Evolutionary conservation across 306 rosid species (phyloP), one percentile per base, ranked within the genome.

Genomic region (Lathyrus aphaca): DNA sequence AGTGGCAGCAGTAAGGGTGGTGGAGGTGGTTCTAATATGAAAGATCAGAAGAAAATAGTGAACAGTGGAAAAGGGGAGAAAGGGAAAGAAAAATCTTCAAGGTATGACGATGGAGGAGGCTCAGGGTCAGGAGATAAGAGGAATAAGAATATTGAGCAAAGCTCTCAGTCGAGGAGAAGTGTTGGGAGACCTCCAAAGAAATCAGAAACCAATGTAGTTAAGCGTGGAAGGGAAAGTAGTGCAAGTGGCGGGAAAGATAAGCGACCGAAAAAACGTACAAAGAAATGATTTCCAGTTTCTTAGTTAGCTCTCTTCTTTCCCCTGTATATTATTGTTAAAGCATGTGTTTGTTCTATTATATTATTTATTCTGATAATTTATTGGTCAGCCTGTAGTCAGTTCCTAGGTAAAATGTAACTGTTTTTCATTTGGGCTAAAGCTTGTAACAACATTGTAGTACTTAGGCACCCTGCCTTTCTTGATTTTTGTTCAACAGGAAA

Each of bases 151-250:
- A 65, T 68, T 42, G 87, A 83, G 57, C 86, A 71, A 69, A 75
- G 55, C 44, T 79, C 85, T 40, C 39, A 35, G 39, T 35, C 39
- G 10, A 91, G 83, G 81, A 77, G 91, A 40, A 86, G 80, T 21
- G 95, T 88, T 15, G 96, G 96, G n/a, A 81, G 97, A 53, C 97
- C 97, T 16, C 84, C 96, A 1, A 91, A 83, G 84, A 88, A 83
- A 56, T 64, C 80, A 1, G 89, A 86, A 21, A 35, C 80, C 0
- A 79, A 30, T 14, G 64, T 78, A 32, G 79, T 21, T 38, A 74
- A 91, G 83, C 88, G 97, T 14, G 80, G 82, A 9, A 86, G 90
- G 78, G 96, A 85, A 72, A 77, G 65, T 68, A 76, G 85, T 16
- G 86, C 73, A 21, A 83, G 85, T 71, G 92, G 79, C 16, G 77